Conservation (phyloP, 192 early-diverging fungal genomes). For the Dissophora ornata region DNA sequence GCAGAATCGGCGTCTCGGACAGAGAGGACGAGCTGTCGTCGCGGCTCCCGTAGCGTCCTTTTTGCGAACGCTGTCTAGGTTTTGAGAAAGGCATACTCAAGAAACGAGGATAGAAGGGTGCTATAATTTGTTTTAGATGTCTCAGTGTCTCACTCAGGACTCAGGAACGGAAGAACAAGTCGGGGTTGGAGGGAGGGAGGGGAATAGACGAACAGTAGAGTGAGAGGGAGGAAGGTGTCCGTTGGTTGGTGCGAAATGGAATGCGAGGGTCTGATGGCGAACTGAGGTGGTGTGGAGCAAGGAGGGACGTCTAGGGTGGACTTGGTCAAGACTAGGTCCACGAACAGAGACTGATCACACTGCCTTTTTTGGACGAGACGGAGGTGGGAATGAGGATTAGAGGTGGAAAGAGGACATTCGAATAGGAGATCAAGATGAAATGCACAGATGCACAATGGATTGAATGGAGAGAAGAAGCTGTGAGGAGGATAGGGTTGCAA, state of each 20-base stretch:
- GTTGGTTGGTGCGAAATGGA: background rate
- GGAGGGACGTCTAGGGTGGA: background rate
- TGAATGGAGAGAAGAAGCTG: background rate
- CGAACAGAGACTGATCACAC: background rate
- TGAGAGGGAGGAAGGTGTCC: no score
- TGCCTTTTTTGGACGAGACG: background rate
- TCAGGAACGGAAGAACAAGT: background rate
- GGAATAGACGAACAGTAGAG: background rate
- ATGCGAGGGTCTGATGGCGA: background rate
- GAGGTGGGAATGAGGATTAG: background rate
- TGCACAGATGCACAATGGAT: background rate
- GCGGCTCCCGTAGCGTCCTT: slow-evolving; percentile 2
- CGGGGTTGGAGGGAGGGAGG: background rate
- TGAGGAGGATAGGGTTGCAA: background rate
- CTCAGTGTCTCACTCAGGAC: no score
- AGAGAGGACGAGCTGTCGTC: slow-evolving; percentile 12
- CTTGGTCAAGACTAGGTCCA: no score
- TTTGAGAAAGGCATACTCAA: slow-evolving; percentile 15
- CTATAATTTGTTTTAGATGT: no score
- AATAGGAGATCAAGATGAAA: background rate
- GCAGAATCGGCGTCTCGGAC: slow-evolving; percentile 15
- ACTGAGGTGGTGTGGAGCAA: background rate
- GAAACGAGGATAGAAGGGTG: background rate
- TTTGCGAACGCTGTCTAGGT: slow-evolving; percentile 1
- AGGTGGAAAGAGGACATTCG: background rate